phyloP scores from a whole-genome alignment of 805 yeast species.

The Phaffomyces antillensis region DNA sequence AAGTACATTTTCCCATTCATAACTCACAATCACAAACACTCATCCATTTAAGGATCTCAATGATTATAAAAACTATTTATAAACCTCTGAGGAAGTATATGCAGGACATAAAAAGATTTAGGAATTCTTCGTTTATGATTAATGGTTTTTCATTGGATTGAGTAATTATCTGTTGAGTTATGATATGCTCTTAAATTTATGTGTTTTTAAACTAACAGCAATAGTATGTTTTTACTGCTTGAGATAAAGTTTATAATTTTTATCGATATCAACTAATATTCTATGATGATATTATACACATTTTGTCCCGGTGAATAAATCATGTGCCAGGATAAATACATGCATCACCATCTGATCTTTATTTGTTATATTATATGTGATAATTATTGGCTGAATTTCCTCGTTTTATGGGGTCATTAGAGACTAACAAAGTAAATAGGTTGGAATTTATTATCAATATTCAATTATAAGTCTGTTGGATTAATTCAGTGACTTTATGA shows the following conservation, averaged over 20 bases:
- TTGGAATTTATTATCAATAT: background rate
- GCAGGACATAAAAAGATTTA: conserved; percentile 59
- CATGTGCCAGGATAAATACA: conserved; percentile 81
- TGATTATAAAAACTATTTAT: conserved; percentile 30
- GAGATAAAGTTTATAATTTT: background rate
- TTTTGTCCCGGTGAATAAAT: conserved; percentile 40
- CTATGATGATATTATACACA: conserved; percentile 18
- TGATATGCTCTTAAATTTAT: too few relatives aligned
- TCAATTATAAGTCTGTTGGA: background rate
- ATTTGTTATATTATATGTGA: too few relatives aligned
- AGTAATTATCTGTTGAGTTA: too few relatives aligned
- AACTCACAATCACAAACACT: too few relatives aligned
- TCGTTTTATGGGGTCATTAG: too few relatives aligned
- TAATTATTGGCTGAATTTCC: too few relatives aligned
- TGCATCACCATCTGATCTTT: conserved; percentile 95
- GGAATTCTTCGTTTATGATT: conserved; percentile 78
- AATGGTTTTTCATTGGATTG: background rate
- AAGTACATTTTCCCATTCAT: too few relatives aligned
- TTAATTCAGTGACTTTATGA: too few relatives aligned
- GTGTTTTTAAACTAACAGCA: background rate
- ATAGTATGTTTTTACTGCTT: background rate
- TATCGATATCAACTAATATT: background rate
- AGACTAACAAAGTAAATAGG: background rate
- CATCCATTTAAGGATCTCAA: conserved; percentile 6
- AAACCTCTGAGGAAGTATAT: conserved; percentile 62